Base-by-base conservation (phyloP, 768 basidiomycete species). In the Lenzites betulinus region DNA sequence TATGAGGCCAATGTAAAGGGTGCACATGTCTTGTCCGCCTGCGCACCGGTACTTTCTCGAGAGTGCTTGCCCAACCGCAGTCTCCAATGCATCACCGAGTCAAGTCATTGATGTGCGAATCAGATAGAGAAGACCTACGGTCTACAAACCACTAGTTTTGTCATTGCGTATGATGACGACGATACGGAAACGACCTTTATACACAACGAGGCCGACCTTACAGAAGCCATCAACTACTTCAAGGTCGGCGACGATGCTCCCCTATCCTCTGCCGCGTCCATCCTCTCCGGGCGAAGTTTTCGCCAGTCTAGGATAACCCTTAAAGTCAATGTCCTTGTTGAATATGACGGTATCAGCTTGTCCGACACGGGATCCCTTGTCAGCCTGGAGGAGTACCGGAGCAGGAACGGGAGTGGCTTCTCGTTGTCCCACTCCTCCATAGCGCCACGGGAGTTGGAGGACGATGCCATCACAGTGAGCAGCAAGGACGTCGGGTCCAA, bases 321-420 rank as follows among this genome's bases (percentile, higher is more conserved):
- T 16, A 81, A 83, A 9, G 84, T 97, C 36, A 80, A 87, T 46
- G 86, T 98, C 42, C 78, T 79, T 9, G 86, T 95, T 62, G 94
- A 95, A 62, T 95, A 93, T 66, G 95, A 97, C 71, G 93, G 93
- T 0, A 93, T 90, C 15, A 92, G 89, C 74, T 79, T 97, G 58
- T 94, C 92, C 9, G 95, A 97, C 65, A 92, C 93, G 2, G 86
- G 85, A 11, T 95, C 93, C 9, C 75, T 95, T 18, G 83, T 82
- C 22, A 93, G 92, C 70, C 67, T 88, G 69, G 90, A 95, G 43
- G 89, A 92, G 64, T 87, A 86, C 75, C 77, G 78, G 47, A 76
- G 81, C 44, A 54, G 67, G 47, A 88, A 87, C 65, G 80, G 77
- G 56, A 87, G 87, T 66, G 82, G 82, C 52, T 75, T 77, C 35